Base-by-base conservation (phyloP, 2,329 filamentous ascomycete species). In the Tolypocladium sp. region DNA sequence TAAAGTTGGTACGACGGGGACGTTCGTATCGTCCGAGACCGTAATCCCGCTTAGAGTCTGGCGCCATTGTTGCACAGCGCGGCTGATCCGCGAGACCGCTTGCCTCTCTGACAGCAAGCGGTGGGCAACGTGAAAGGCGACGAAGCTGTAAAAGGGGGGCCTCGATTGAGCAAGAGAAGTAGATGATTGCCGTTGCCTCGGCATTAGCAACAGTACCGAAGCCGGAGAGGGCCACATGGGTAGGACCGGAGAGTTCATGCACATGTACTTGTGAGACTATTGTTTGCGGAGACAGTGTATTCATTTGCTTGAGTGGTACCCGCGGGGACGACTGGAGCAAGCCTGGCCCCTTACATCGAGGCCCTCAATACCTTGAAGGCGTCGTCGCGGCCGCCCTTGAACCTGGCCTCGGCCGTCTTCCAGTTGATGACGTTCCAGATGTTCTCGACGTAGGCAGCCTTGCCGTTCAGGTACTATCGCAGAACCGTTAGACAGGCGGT, bases 341-440 rank as follows among this genome's bases (percentile, higher is more conserved):
- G 27, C 1, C 4, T 22, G 5, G 17, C 27, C 25, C 30, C 17
- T 67, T 69, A 78, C 60, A 79, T 67, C 4, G 74, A 73, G 20
- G 77, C 76, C 61, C 70, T 73, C 57, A 80, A 71, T 22, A 74
- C 68, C 66, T 75, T 74, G 69, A 80, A 79, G 1, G 71, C 75
- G 59, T 81, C 76, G 12, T 79, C 77, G 5, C 73, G 72, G 5
- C 65, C 73, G 3, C 82, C 81, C 2, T 73, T 65, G 71, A 83
- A 90, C 37, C 88, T 80, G 60, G 79, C 73, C 75, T 90, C 87
- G 1, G 84, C 82, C 6, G 81, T 85, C 74, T 86, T 84, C 89
- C 89, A 92, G 75, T 91, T 91, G 68, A 92, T 84, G 38, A 92
- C 83, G 40, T 85, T 85, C 89, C 88, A 92, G 65, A 91, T 89